These are phyloP conservation scores for Diplosphaera chodatii DNA, from an alignment of 139 green algal species.

Conservation along the genomic window DNA sequence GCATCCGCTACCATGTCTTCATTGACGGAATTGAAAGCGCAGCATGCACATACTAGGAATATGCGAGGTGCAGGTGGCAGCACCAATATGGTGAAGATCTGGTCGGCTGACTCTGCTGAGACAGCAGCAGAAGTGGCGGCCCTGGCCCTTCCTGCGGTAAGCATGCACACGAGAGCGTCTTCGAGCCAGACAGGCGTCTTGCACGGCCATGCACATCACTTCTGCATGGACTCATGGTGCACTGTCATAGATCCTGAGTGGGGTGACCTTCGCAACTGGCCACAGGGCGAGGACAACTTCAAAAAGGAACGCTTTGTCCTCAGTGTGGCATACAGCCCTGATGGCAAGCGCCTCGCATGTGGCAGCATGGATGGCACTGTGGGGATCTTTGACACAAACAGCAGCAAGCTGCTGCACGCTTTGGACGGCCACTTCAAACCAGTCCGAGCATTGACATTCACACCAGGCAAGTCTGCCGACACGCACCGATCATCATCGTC, in stretches of 20 bases:
- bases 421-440: conserved; percentile 82
- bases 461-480: conserved; percentile 39
- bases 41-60: too few species aligned
- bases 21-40: too few species aligned
- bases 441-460: conserved; percentile 74
- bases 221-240: too few species aligned
- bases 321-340: conserved; percentile 59
- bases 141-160: conserved; percentile 18
- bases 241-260: background rate
- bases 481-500: too few species aligned
- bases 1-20: too few species aligned
- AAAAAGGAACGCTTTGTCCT: conserved; percentile 65
- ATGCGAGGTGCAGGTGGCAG: conserved; percentile 56
- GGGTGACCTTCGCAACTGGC: background rate
- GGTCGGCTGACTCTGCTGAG: conserved; percentile 11
- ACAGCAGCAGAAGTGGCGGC: conserved; percentile 14
- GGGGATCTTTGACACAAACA: conserved; percentile 62
- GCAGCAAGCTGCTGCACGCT: conserved; percentile 49
- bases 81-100: conserved; percentile 40
- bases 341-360: conserved; percentile 60
- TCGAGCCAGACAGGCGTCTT: too few species aligned
- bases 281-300: conserved; percentile 29
- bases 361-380: conserved; percentile 74
- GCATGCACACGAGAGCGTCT: background rate
- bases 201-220: too few species aligned